A percentile compares a stretch with the other conserved stretches of the same genome.
Evolutionary conservation across 1,139 yeast genomes (phyloP).

Genomic region (Yamadazyma atlantica): DNA sequence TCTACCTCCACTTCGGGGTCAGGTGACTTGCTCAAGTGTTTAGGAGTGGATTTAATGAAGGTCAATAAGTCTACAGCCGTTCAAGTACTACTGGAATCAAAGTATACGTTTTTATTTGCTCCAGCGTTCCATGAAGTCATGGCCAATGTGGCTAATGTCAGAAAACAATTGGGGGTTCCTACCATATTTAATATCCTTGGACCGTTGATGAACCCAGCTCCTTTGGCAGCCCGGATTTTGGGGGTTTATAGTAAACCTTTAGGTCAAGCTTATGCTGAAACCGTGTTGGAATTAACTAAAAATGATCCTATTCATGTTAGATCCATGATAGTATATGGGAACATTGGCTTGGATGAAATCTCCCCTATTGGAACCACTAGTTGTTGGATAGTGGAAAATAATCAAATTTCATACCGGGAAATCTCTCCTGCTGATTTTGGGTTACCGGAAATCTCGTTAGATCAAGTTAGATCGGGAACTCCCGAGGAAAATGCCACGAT

Average conservation of each 20-base stretch:
- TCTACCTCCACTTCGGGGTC: slow-evolving; percentile 92
- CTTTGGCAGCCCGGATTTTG: slow-evolving; percentile 74
- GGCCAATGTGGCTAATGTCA: slow-evolving; percentile 76
- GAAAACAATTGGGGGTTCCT: slow-evolving; percentile 81
- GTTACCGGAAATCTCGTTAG: slow-evolving; percentile 68
- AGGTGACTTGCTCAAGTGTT: slow-evolving; percentile 74
- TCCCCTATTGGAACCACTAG: slow-evolving; percentile 83
- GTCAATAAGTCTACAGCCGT: slow-evolving; percentile 71
- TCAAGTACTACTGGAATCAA: slow-evolving; percentile 50
- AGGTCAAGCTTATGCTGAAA: slow-evolving; percentile 83
- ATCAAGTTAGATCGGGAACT: slow-evolving; percentile 76
- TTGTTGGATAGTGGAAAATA: slow-evolving; percentile 70
- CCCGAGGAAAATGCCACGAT: slow-evolving; percentile 78
- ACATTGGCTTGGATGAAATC: slow-evolving; percentile 86
- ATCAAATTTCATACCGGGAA: slow-evolving; percentile 31
- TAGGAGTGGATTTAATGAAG: slow-evolving; percentile 75
- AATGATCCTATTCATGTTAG: slow-evolving; percentile 46
- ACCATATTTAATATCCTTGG: slow-evolving; percentile 93
- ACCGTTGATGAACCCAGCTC: slow-evolving; percentile 89
- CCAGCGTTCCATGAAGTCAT: slow-evolving; percentile 95
- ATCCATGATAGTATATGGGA: slow-evolving; percentile 91
- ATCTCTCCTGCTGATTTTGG: slow-evolving; percentile 75
- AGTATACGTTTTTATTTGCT: slow-evolving; percentile 81
- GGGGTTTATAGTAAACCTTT: slow-evolving; percentile 83
- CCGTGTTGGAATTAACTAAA: slow-evolving; percentile 57